Conservation (phyloP, 2,329 filamentous ascomycete genomes). For the Sporothrix dimorphospora region DNA sequence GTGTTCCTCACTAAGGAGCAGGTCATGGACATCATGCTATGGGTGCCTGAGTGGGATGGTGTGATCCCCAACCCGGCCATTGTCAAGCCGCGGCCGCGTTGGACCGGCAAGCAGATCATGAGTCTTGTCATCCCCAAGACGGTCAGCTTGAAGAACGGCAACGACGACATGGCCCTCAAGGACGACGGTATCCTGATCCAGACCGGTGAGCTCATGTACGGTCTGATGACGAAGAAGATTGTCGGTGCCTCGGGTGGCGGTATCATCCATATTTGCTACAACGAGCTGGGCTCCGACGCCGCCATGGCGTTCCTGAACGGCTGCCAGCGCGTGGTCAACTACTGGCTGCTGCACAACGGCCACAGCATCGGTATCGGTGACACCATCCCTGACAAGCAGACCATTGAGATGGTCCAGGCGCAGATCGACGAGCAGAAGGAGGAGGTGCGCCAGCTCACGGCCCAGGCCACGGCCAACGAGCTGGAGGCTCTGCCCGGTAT, state of each 20-base stretch:
- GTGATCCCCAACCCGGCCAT: slow-evolving; percentile 93
- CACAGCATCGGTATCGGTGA: slow-evolving; percentile 99
- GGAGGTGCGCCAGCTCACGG: slow-evolving; percentile 75
- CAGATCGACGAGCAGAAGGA: slow-evolving; percentile 81
- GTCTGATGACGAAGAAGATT: slow-evolving; percentile 89
- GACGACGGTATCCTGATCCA: slow-evolving; percentile 84
- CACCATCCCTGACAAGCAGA: slow-evolving; percentile 86
- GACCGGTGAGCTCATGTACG: slow-evolving; percentile 86
- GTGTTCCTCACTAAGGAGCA: slow-evolving; percentile 86
- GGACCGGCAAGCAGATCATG: slow-evolving; percentile 98
- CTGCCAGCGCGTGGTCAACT: slow-evolving; percentile 90
- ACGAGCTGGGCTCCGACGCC: slow-evolving; percentile 83
- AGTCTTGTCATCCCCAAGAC: slow-evolving; percentile 89
- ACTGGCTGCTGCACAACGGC: slow-evolving; percentile 95
- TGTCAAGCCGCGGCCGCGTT: slow-evolving; percentile 84
- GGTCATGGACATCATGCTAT: slow-evolving; percentile 96
- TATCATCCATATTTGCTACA: slow-evolving; percentile 95
- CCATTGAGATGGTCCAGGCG: slow-evolving; percentile 81
- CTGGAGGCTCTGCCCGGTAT: slow-evolving; percentile 96
- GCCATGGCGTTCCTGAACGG: slow-evolving; percentile 97
- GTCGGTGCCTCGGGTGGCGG: slow-evolving; percentile 88
- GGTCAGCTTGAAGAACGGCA: slow-evolving; percentile 74
- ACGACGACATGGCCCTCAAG: slow-evolving; percentile 65
- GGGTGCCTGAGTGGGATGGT: slow-evolving; percentile 98
- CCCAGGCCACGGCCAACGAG: slow-evolving; percentile 78